Evolutionary conservation across 805 yeast species (phyloP).

Genomic region (Saturnispora sanitii): DNA sequence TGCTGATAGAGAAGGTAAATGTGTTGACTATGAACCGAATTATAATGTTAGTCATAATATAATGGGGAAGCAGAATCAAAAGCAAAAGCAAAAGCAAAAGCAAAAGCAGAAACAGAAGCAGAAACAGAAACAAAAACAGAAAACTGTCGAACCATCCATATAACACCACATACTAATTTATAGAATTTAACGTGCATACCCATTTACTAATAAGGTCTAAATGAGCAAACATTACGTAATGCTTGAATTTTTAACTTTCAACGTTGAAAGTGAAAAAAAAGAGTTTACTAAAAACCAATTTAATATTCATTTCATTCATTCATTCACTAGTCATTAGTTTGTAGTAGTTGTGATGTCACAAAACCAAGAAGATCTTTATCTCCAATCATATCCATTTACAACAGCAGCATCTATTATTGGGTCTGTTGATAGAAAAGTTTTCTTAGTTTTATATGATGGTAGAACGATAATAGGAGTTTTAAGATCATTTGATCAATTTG

Average conservation of each 20-base stretch:
- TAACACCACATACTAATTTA: too few species aligned
- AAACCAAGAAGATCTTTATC: slow-evolving; percentile 41
- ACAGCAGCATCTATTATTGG: slow-evolving; percentile 88
- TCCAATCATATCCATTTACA: slow-evolving; percentile 75
- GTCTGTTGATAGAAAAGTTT: slow-evolving; percentile 69
- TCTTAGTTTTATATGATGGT: slow-evolving; percentile 84
- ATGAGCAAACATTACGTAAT: too few species aligned
- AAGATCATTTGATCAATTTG: slow-evolving; percentile 92
- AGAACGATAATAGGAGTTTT: slow-evolving; percentile 78
- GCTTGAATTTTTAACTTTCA: too few species aligned
- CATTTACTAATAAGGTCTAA: too few species aligned
- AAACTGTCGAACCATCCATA: too few species aligned
- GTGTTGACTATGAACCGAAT: slow-evolving; percentile 3
- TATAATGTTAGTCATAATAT: too few species aligned
- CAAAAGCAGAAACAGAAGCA: background rate
- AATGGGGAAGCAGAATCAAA: background rate
- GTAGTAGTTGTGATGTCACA: slow-evolving; percentile 3
- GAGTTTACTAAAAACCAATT: too few species aligned
- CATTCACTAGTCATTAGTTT: too few species aligned
- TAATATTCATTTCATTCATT: too few species aligned
- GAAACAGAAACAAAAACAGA: background rate
- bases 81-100: background rate
- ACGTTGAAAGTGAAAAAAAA: too few species aligned
- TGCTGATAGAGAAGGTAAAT: slow-evolving; percentile 30
- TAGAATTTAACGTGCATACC: too few species aligned